Conservation (phyloP, 805 yeast species). For the Danielozyma ontarioensis region DNA sequence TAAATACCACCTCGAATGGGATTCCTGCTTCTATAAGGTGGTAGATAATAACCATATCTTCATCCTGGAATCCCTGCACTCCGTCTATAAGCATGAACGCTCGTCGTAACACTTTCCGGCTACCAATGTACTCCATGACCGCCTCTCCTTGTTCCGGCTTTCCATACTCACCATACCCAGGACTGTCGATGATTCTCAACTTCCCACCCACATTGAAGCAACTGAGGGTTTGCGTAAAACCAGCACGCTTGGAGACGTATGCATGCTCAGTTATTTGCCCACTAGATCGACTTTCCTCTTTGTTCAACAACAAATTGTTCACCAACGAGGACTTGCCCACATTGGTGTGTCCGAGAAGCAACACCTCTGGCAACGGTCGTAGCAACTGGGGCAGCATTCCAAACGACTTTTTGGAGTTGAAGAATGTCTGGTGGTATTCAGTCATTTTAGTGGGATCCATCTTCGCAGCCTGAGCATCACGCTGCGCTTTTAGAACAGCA, state of each 20-base stretch:
- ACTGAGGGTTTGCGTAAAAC: slow-evolving; percentile 60
- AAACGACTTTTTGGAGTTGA: slow-evolving; percentile 18
- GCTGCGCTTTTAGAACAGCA: not conserved
- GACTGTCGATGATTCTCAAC: slow-evolving; percentile 73
- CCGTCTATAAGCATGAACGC: slow-evolving; percentile 62
- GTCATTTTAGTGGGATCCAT: slow-evolving; percentile 22
- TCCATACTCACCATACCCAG: slow-evolving; percentile 84
- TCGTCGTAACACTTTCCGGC: slow-evolving; percentile 49
- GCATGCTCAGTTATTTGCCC: slow-evolving; percentile 39
- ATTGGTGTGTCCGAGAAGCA: slow-evolving; percentile 76
- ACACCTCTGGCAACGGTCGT: slow-evolving; percentile 57
- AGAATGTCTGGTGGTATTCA: slow-evolving; percentile 13
- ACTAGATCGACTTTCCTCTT: slow-evolving; percentile 19
- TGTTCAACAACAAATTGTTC: slow-evolving; percentile 50
- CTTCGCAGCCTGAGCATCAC: slow-evolving; percentile 10
- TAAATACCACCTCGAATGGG: slow-evolving; percentile 69
- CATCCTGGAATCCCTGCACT: slow-evolving; percentile 50
- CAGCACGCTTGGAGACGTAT: slow-evolving; percentile 49
- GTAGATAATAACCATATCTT: slow-evolving; percentile 51
- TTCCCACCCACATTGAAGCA: slow-evolving; percentile 63
- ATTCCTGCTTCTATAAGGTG: slow-evolving; percentile 50
- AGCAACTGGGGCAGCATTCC: slow-evolving; percentile 30
- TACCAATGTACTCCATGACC: slow-evolving; percentile 56
- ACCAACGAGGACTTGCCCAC: slow-evolving; percentile 82
- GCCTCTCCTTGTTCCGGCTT: slow-evolving; percentile 62